Conservation (phyloP, 805 yeast species). For the Kazachstania kunashirensis region DNA sequence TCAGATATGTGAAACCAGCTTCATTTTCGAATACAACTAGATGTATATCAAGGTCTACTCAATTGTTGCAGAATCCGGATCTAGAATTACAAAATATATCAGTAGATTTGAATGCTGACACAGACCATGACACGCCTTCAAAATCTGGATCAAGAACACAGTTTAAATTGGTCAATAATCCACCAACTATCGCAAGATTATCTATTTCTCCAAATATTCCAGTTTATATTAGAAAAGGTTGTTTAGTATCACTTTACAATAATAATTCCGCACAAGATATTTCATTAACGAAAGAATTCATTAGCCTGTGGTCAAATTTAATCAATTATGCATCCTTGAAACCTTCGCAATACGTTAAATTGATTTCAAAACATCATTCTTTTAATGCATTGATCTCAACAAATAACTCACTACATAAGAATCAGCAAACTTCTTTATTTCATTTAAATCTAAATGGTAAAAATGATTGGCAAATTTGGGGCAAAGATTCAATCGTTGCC, state of each 20-base stretch:
- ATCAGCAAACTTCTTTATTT: conserved; percentile 6
- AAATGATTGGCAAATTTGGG: conserved; percentile 26
- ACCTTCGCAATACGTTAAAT: conserved; percentile 16
- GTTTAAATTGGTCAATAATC: conserved; percentile 7
- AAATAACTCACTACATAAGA: conserved; percentile 8
- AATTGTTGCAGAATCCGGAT: too few species aligned
- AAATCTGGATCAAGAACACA: conserved; percentile 1
- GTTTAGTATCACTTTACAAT: conserved; percentile 21
- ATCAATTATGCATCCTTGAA: conserved; percentile 13
- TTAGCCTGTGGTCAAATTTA: conserved; percentile 16
- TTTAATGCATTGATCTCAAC: conserved; percentile 22
- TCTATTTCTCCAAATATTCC: conserved; percentile 3
- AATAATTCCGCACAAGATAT: conserved; percentile 1
- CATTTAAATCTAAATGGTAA: conserved; percentile 16
- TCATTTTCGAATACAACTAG: too few species aligned
- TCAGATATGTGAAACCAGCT: too few species aligned
- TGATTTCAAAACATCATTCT: conserved; percentile 8
- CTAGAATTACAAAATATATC: too few species aligned
- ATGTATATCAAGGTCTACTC: too few species aligned
- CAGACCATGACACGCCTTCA: background rate
- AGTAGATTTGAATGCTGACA: background rate
- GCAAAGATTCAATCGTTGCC: conserved; percentile 22
- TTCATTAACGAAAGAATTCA: conserved; percentile 15
- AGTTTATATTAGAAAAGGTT: conserved; percentile 22
- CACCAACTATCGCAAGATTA: conserved; percentile 7